Evolutionary conservation across 2,329 filamentous ascomycete species (phyloP).

Genomic region (Nemania sp.): DNA sequence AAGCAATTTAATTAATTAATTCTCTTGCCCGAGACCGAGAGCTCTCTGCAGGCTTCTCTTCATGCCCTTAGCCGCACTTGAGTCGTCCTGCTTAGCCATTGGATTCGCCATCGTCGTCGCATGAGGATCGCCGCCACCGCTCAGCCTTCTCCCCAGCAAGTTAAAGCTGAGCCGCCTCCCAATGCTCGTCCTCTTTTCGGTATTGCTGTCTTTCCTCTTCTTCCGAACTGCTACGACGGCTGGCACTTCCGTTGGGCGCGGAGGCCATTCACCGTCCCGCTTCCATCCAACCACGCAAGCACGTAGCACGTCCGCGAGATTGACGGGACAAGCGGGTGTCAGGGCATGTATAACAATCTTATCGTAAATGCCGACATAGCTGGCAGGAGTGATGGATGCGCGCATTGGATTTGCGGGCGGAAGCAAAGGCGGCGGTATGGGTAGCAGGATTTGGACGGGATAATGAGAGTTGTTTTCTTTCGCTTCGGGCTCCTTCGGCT

Average conservation of each 20-base stretch:
- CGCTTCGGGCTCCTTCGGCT: slow-evolving; percentile 43
- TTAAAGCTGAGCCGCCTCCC: slow-evolving; percentile 53
- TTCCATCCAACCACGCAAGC: slow-evolving; percentile 91
- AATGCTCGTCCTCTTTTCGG: slow-evolving; percentile 35
- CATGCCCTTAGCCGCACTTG: slow-evolving; percentile 34
- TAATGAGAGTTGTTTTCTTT: slow-evolving; percentile 45
- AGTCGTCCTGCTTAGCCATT: slow-evolving; percentile 26
- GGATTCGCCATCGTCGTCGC: slow-evolving; percentile 12
- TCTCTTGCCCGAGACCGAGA: slow-evolving; percentile 40
- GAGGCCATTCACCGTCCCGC: slow-evolving; percentile 90
- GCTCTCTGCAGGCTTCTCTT: slow-evolving; percentile 42
- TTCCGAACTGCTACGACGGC: slow-evolving; percentile 44
- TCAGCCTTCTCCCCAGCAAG: slow-evolving; percentile 46
- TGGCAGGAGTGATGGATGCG: slow-evolving; percentile 70
- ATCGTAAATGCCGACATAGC: slow-evolving; percentile 83
- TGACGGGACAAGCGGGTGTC: slow-evolving; percentile 85
- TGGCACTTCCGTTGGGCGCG: slow-evolving; percentile 54
- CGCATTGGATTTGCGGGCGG: slow-evolving; percentile 76
- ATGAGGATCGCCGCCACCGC: slow-evolving; percentile 28
- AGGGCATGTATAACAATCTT: slow-evolving; percentile 82
- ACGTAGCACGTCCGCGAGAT: slow-evolving; percentile 77
- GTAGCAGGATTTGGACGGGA: slow-evolving; percentile 67
- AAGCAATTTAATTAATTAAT: slow-evolving; percentile 9
- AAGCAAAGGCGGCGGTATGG: slow-evolving; percentile 72
- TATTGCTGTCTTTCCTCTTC: slow-evolving; percentile 42